Conservation (phyloP, 768 basidiomycete genomes). For the Piloderma croceum region DNA sequence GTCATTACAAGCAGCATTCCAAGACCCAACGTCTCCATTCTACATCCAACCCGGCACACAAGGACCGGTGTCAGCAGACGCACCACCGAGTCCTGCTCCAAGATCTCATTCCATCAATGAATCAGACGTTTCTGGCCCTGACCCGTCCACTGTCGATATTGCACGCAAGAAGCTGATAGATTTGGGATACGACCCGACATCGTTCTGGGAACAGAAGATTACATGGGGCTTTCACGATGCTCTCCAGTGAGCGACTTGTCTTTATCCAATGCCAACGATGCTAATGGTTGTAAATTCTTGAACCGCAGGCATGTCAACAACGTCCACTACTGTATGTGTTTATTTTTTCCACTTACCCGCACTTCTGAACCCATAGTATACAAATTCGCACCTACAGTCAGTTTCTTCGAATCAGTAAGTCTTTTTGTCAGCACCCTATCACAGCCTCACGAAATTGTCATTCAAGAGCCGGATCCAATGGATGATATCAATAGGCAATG, state of each 20-base stretch:
- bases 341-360: neutral
- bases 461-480: slow-evolving; percentile 65
- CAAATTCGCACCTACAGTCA: slow-evolving; percentile 34
- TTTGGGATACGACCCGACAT: slow-evolving; percentile 53
- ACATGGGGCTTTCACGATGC: slow-evolving; percentile 78
- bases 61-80: slow-evolving; percentile 58
- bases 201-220: slow-evolving; percentile 76
- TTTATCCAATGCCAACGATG: slow-evolving; percentile 1
- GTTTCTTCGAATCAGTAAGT: slow-evolving; percentile 66
- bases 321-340: slow-evolving; percentile 55
- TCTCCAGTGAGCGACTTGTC: slow-evolving; percentile 53
- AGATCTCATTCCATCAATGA: slow-evolving; percentile 1
- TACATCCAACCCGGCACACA: slow-evolving; percentile 52
- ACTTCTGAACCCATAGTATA: slow-evolving; percentile 1
- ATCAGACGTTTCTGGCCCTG: slow-evolving; percentile 1
- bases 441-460: neutral
- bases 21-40: slow-evolving; percentile 61
- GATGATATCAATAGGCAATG: slow-evolving; percentile 51
- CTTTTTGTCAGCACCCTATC: neutral
- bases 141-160: slow-evolving; percentile 22
- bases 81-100: slow-evolving; percentile 20
- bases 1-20: slow-evolving; percentile 59
- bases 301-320: slow-evolving; percentile 79
- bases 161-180: slow-evolving; percentile 39
- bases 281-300: slow-evolving; percentile 1